These are phyloP conservation scores for Daldinia concentrica DNA, from an alignment of 495 filamentous ascomycete genomes.

Conservation along the genomic window DNA sequence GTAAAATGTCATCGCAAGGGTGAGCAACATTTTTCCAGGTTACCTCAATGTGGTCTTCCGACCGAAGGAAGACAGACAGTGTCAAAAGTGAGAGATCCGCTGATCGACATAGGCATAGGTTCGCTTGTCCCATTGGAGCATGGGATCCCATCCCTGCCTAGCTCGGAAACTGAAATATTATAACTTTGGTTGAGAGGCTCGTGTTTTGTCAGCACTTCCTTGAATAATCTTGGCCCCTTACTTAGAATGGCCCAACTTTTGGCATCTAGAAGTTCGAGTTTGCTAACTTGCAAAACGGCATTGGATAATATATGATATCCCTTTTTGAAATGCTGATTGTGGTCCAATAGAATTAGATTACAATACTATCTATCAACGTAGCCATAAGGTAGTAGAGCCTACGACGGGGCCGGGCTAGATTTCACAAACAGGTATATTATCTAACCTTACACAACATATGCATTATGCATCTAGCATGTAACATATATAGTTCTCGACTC, in stretches of 20 bases:
- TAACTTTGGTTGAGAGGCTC: neutral
- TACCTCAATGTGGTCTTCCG: conserved; percentile 25
- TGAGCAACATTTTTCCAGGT: neutral
- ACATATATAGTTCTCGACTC: conserved; percentile 24
- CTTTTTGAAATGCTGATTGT: conserved; percentile 21
- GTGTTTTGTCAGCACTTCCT: neutral
- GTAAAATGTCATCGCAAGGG: conserved; percentile 3
- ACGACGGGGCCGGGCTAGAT: conserved; percentile 28
- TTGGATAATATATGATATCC: neutral
- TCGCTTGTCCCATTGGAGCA: conserved; percentile 30
- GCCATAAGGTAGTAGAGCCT: conserved; percentile 16
- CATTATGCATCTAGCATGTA: conserved; percentile 23
- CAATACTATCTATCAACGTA: conserved; percentile 17
- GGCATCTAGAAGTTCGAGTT: neutral
- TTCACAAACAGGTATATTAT: neutral
- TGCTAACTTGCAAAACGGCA: neutral
- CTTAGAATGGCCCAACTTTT: conserved; percentile 7
- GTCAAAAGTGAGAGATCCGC: conserved; percentile 16
- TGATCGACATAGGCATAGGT: conserved; percentile 27
- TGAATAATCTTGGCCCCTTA: conserved; percentile 4
- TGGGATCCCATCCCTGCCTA: conserved; percentile 20
- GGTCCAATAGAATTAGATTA: neutral
- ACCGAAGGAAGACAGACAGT: conserved; percentile 16
- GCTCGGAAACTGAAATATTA: conserved; percentile 25
- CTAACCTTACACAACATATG: conserved; percentile 31